phyloP scores from a whole-genome alignment of 345 rosid genomes.

The Salix dunnii region DNA sequence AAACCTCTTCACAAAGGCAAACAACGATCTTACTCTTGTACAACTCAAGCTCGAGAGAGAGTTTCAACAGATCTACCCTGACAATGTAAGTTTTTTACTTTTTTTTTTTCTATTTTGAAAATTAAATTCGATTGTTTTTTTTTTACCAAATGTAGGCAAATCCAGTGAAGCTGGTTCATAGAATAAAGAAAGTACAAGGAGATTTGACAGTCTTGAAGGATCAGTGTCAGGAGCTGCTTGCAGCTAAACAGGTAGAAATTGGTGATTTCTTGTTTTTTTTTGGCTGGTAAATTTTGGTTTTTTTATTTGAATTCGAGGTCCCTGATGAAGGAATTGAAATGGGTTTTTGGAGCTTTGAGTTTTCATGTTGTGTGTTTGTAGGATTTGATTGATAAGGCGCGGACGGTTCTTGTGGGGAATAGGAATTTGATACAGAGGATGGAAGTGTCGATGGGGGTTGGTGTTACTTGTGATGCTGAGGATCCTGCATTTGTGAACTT shows the following conservation, averaged over 20 bases:
- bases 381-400: conserved; percentile 92
- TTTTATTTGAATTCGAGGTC: background rate
- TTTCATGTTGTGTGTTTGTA: conserved; percentile 22
- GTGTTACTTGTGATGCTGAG: conserved; percentile 35
- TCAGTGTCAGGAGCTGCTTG: conserved; percentile 77
- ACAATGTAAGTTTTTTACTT: conserved; percentile 38
- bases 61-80: conserved; percentile 72
- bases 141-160: conserved; percentile 45
- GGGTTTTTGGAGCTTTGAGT: background rate
- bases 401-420: conserved; percentile 64
- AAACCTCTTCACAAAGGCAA: conserved; percentile 59
- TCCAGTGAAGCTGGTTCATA: conserved; percentile 68
- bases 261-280: background rate
- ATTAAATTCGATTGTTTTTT: background rate
- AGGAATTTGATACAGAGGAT: conserved; percentile 55
- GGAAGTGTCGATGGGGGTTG: conserved; percentile 55
- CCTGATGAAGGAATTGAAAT: background rate
- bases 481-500: conserved; percentile 69
- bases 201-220: conserved; percentile 57
- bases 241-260: conserved; percentile 71
- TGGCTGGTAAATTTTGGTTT: too few relatives aligned
- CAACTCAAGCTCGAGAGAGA: conserved; percentile 78
- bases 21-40: conserved; percentile 58
- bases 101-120: background rate
- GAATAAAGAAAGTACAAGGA: conserved; percentile 75